phyloP scores from a whole-genome alignment of 257 asterid species.

The Linaria vulgaris region DNA sequence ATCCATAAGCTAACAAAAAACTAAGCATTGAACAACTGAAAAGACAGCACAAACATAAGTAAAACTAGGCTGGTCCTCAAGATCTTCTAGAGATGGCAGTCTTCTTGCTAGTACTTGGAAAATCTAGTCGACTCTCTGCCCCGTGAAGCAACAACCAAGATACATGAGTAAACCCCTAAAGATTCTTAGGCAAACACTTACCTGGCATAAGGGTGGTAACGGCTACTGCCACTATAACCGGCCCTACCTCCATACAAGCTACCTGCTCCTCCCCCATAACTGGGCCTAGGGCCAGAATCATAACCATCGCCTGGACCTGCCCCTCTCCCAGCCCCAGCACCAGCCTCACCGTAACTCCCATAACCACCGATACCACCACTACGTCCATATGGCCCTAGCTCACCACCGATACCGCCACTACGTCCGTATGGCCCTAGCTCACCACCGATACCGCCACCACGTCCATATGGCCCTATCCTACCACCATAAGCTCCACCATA shows the following conservation, averaged over 20 bases:
- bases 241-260: slow-evolving; percentile 88
- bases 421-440: slow-evolving; percentile 74
- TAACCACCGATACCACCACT: slow-evolving; percentile 40
- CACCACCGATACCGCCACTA: slow-evolving; percentile 19
- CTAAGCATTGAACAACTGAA: too few species aligned
- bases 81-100: too few species aligned
- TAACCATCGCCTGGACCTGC: slow-evolving; percentile 60
- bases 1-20: too few species aligned
- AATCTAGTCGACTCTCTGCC: too few species aligned
- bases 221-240: slow-evolving; percentile 91
- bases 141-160: too few species aligned
- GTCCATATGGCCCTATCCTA: slow-evolving; percentile 79
- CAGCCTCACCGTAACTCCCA: slow-evolving; percentile 68
- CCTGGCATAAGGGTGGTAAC: slow-evolving; percentile 91
- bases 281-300: slow-evolving; percentile 74
- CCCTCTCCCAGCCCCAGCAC: slow-evolving; percentile 43
- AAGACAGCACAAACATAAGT: too few species aligned
- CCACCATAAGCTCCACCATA: slow-evolving; percentile 71
- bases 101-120: too few species aligned
- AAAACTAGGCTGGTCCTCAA: too few species aligned
- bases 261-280: slow-evolving; percentile 78
- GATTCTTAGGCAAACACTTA: slow-evolving; percentile 63
- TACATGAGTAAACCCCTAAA: slow-evolving; percentile 45
- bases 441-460: slow-evolving; percentile 28
- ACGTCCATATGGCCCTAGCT: too few species aligned